Conservation (phyloP, 2,329 filamentous ascomycete species). For the Apiospora marii region DNA sequence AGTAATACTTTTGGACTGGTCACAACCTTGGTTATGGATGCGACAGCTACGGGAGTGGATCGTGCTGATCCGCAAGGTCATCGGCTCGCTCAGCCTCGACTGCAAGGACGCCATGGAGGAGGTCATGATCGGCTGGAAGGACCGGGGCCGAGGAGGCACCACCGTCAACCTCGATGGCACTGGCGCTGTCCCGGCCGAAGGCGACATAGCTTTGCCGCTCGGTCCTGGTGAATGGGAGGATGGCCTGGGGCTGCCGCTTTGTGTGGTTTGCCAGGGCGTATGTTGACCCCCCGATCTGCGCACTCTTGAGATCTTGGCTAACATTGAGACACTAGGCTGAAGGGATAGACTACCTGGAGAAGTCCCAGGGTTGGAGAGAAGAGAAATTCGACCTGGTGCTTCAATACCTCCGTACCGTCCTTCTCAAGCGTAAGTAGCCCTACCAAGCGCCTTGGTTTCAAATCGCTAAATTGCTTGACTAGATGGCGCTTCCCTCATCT, state of each 20-base stretch:
- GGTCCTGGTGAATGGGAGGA: constrained; percentile 95
- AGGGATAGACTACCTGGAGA: constrained; percentile 89
- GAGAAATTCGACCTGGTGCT: constrained; percentile 96
- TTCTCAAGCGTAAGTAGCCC: constrained; percentile 77
- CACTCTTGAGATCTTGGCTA: constrained; percentile 27
- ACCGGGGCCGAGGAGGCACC: constrained; percentile 72
- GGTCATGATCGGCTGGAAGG: constrained; percentile 80
- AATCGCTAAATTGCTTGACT: constrained; percentile 16
- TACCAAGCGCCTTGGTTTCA: constrained; percentile 28
- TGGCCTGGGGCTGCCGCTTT: constrained; percentile 83
- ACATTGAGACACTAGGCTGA: constrained; percentile 65
- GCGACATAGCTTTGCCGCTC: constrained; percentile 75
- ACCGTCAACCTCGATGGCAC: constrained; percentile 70
- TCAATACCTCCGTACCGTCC: constrained; percentile 87
- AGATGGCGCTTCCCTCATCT: constrained; percentile 88
- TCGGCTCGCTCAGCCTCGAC: constrained; percentile 76
- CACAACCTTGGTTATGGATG: constrained; percentile 91
- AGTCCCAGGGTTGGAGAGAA: constrained; percentile 91
- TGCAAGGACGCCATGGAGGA: constrained; percentile 88
- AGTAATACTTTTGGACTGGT: constrained; percentile 94
- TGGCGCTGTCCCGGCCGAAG: constrained; percentile 65
- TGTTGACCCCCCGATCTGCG: constrained; percentile 40
- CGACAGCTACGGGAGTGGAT: constrained; percentile 91
- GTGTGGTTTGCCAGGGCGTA: constrained; percentile 96
- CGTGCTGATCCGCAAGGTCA: constrained; percentile 78